Base-by-base conservation (phyloP, 768 basidiomycete species). In the Boletus rubropictus region DNA sequence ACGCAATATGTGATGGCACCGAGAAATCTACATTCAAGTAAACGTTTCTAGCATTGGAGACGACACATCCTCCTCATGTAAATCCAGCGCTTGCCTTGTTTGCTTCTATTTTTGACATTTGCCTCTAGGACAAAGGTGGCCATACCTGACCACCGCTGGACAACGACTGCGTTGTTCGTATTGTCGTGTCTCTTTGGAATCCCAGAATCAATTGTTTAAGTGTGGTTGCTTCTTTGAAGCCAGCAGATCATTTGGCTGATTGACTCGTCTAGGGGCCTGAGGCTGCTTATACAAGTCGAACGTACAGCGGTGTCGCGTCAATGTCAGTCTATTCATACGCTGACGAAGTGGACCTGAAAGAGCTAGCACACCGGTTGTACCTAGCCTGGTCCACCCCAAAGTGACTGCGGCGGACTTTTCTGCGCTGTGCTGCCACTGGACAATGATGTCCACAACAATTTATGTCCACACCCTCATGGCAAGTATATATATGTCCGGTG, bases 401-500 rank as follows among this genome's bases (percentile, higher is more conserved):
- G n/a, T 5, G 28, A 49, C 46, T 43, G 50, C 37, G 28, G 40
- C 48, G 44, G 39, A 48, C 44, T 10, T 46, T 38, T 14, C 17
- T 10, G 17, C 40, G 7, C 27, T 24, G 17, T 18, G 24, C 20
- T 1, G 20, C 38, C 20, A 40, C 31, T 22, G 46, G 48, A 53
- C 54, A 46, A 49, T 50, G 24, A 27, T 5, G 47, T 37, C 51
- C 59, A 57, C 55, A 29, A 28, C 25, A 25, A 36, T 9, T 14
- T 17, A 39, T 42, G 40, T 48, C 49, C 54, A 51, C 51, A 42
- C 11, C 24, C 22, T 32, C 6, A 18, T 44, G 24, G 24, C 36
- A 28, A 22, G 3, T 36, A 22, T 51, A 58, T 60, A 61, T 49
- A 58, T 38, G 24, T 31, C 24, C 24, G 39, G 22, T 4, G 7